A percentile compares a stretch with the other conserved stretches of the same genome.
These are phyloP conservation scores for Micractinium sp. DNA, from an alignment of 139 green algal species.

Conservation along the genomic window DNA sequence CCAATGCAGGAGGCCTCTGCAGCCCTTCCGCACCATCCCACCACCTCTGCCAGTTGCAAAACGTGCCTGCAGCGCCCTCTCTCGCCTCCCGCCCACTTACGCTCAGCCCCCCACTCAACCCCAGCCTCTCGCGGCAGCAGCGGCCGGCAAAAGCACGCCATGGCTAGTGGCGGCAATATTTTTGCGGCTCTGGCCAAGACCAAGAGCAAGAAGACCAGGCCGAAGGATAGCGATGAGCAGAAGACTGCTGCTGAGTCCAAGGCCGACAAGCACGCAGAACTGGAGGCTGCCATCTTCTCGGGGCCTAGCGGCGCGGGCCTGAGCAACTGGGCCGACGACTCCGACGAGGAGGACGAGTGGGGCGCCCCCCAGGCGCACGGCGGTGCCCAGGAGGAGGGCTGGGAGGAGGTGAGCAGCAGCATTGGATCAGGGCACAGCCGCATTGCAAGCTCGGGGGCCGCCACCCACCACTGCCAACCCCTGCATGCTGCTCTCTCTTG, in stretches of 20 bases:
- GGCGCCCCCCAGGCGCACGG: background rate
- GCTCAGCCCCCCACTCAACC: background rate
- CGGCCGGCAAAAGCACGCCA: background rate
- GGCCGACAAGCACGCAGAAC: slow-evolving; percentile 47
- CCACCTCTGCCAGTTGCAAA: background rate
- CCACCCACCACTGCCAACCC: background rate
- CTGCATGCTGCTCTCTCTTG: slow-evolving; percentile 3
- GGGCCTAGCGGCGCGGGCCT: slow-evolving; percentile 11
- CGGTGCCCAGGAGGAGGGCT: slow-evolving; percentile 37
- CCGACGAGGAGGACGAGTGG: slow-evolving; percentile 45
- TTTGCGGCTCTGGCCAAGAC: slow-evolving; percentile 45
- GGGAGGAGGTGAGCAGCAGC: slow-evolving; percentile 30
- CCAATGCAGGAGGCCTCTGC: too few species aligned
- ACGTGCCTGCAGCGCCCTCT: background rate
- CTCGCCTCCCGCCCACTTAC: too few species aligned
- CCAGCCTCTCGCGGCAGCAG: background rate
- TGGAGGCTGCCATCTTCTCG: slow-evolving; percentile 49
- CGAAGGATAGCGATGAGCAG: slow-evolving; percentile 19
- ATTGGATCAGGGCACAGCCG: background rate
- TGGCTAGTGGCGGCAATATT: slow-evolving; percentile 35
- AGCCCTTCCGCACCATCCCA: background rate
- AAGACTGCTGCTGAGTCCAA: background rate
- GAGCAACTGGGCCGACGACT: slow-evolving; percentile 52
- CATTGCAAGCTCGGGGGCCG: background rate
- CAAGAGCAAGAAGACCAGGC: slow-evolving; percentile 46